Base-by-base conservation (phyloP, 805 yeast genomes). In the Starmerella floris region DNA sequence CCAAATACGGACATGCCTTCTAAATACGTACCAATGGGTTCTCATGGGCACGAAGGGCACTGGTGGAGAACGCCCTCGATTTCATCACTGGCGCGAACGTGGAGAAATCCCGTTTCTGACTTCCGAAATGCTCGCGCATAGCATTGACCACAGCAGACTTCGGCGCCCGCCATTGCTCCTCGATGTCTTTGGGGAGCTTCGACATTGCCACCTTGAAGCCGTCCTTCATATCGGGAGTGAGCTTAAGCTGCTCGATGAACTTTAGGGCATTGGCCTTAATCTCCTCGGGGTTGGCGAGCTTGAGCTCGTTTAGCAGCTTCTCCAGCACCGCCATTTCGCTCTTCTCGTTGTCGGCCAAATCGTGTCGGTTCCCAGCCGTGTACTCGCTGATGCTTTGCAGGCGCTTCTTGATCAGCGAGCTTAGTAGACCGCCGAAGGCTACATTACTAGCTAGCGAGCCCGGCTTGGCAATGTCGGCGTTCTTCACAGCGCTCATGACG, bases 291-390 rank as follows among this genome's bases (percentile, higher is more conserved):
- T 72, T 59, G 1, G 78, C 69, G 16, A 74, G 69, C 8, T 76
- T 73, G 20, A 76, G 56, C 23, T 58, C 51, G 1, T 45, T 37
- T 36, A 67, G 51, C 39, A 73, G 68, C 15, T 55, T 50, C 23
- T 67, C 50, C 33, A 77, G 64, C 27, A 73, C 55, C 0, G 47
- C 57, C 23, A 67, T 52, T 57, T 76, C 79, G 17, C 58, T 54
- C 20, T 56, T 51, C 58, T 77, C 83, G 41, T 66, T 68, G n/a
- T 65, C 69, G 1, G 68, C 77, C 45, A 76, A 59, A 46, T 77
- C 82, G 2, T 52, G 56, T 49, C 83, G 67, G 9, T 63, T 57
- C 40, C 70, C 70, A 16, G 60, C 57, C 11, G 51, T 38, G 52
- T 69, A 77, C 51, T 73, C 73, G 10, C 56, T 61, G 35, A 68